phyloP scores from a whole-genome alignment of 306 rosid genomes.

The Alnus rubra region DNA sequence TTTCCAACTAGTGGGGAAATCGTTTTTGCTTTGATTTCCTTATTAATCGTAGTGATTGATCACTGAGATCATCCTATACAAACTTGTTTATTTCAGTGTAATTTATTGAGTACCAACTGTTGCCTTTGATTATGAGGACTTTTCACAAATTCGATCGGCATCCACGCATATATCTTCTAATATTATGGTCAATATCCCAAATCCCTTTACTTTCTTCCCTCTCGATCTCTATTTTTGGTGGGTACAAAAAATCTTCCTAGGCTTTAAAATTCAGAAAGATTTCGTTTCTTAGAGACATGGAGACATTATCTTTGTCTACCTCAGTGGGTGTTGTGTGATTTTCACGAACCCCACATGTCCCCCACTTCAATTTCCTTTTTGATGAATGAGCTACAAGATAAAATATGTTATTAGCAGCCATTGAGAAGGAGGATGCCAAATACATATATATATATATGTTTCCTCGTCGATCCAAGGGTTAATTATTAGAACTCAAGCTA shows the following conservation, averaged over 20 bases:
- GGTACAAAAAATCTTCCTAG: conserved; percentile 2
- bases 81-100: not conserved
- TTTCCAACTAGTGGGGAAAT: no score
- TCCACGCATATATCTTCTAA: not conserved
- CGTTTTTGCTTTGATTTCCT: no score
- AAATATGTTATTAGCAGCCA: not conserved
- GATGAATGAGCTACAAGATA: not conserved
- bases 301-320: conserved; percentile 51
- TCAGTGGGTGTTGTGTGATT: conserved; percentile 31
- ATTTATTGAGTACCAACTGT: not conserved
- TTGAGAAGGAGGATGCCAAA: not conserved
- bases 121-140: not conserved
- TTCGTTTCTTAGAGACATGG: conserved; percentile 14
- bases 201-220: not conserved
- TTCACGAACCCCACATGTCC: conserved; percentile 53
- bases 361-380: conserved; percentile 42
- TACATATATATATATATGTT: no score
- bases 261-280: conserved; percentile 26
- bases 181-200: not conserved
- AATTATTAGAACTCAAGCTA: no score
- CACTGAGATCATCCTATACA: no score
- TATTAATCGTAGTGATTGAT: no score
- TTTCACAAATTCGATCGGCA: not conserved
- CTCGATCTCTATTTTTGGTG: not conserved
- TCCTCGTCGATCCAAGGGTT: no score